phyloP scores from a whole-genome alignment of 2,329 filamentous ascomycete species.

The Colletotrichum sp. region DNA sequence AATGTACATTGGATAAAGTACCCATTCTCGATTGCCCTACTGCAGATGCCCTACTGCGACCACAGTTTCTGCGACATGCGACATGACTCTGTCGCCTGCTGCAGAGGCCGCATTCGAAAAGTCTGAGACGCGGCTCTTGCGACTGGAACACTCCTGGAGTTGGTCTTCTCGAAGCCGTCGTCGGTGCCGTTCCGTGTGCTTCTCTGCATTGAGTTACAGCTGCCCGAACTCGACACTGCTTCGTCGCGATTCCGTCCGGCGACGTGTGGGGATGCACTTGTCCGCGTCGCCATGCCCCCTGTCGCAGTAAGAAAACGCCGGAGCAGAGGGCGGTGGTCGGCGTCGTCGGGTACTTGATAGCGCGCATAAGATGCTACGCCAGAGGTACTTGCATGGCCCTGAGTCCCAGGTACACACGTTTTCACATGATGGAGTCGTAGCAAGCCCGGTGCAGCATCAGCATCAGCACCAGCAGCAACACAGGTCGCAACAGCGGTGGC shows the following conservation, averaged over 20 bases:
- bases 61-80: not conserved
- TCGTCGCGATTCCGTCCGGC: not conserved
- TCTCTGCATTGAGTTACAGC: not conserved
- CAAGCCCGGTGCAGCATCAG: not conserved
- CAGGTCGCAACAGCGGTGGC: not conserved
- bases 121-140: not conserved
- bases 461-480: not conserved
- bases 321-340: not conserved
- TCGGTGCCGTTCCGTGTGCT: not conserved
- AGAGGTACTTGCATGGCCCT: not conserved
- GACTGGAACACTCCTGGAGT: not conserved
- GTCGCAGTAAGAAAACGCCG: constrained; percentile 1
- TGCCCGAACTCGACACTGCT: not conserved
- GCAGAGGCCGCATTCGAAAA: not conserved
- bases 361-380: not conserved
- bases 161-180: not conserved
- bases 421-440: not conserved
- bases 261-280: not conserved
- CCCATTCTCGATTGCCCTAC: not conserved
- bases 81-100: constrained; percentile 3
- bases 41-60: not conserved
- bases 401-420: not conserved
- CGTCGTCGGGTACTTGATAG: not conserved
- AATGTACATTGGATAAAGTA: not conserved
- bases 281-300: not conserved